These are phyloP conservation scores for Septoria linicola DNA, from an alignment of 2,329 filamentous ascomycete genomes.

Conservation along the genomic window DNA sequence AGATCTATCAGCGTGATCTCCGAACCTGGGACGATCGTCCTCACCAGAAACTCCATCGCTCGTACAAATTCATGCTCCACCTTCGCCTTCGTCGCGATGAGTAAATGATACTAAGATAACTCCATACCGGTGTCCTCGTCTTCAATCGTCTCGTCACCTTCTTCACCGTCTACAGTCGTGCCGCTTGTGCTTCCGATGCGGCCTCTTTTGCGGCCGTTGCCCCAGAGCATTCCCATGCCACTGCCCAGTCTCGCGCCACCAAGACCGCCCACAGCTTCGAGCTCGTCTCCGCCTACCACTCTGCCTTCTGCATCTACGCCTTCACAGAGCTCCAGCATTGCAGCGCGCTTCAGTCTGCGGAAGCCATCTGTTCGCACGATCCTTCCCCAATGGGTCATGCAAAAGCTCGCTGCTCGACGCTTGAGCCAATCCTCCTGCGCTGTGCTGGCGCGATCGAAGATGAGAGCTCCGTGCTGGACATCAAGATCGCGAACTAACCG, in stretches of 20 bases:
- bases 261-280: conserved; percentile 60
- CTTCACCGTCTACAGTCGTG: conserved; percentile 44
- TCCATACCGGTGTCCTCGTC: conserved; percentile 38
- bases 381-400: conserved; percentile 90
- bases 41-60: not conserved
- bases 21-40: not conserved
- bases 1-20: not conserved
- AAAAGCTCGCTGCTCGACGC: conserved; percentile 82
- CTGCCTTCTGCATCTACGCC: conserved; percentile 92
- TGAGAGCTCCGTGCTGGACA: conserved; percentile 89
- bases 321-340: conserved; percentile 86
- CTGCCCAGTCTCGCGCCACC: conserved; percentile 50
- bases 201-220: conserved; percentile 46
- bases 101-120: conserved; percentile 25
- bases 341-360: conserved; percentile 71
- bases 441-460: conserved; percentile 90
- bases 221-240: conserved; percentile 35
- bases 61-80: not conserved
- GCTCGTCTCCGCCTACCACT: conserved; percentile 82
- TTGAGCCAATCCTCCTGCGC: conserved; percentile 93
- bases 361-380: conserved; percentile 89
- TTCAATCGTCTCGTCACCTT: conserved; percentile 33
- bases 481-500: conserved; percentile 87
- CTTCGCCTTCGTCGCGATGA: conserved; percentile 1
- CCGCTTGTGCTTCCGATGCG: conserved; percentile 44